Evolutionary conservation across 495 filamentous ascomycete genomes (phyloP).

Genomic region (Penicillium taxi): DNA sequence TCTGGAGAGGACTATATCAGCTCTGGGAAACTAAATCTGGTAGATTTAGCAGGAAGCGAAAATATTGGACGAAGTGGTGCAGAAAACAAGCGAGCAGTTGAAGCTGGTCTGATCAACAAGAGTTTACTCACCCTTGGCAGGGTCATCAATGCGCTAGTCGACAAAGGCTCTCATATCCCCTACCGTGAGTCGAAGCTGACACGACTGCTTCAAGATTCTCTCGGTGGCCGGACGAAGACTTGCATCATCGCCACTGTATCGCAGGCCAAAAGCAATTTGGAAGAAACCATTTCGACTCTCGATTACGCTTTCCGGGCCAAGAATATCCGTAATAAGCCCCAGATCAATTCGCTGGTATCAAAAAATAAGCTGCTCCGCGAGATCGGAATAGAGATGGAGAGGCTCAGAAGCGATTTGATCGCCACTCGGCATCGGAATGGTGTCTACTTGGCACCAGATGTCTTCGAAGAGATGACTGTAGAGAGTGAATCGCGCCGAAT

Average conservation of each 20-base stretch:
- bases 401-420: slow-evolving; percentile 85
- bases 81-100: slow-evolving; percentile 92
- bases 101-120: slow-evolving; percentile 97
- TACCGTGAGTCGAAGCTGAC: slow-evolving; percentile 97
- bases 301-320: slow-evolving; percentile 97
- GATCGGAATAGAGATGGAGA: slow-evolving; percentile 89
- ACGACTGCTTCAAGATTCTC: slow-evolving; percentile 86
- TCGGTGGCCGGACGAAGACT: slow-evolving; percentile 91
- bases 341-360: slow-evolving; percentile 81
- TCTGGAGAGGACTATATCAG: slow-evolving; percentile 87
- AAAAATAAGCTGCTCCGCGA: slow-evolving; percentile 88
- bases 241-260: slow-evolving; percentile 98
- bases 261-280: slow-evolving; percentile 85
- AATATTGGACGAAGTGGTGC: slow-evolving; percentile 95
- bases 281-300: slow-evolving; percentile 94
- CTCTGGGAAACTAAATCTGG: slow-evolving; percentile 88
- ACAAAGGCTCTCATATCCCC: slow-evolving; percentile 83
- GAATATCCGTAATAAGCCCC: slow-evolving; percentile 96
- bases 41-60: slow-evolving; percentile 93
- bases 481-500: slow-evolving; percentile 91
- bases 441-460: slow-evolving; percentile 80
- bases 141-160: slow-evolving; percentile 96
- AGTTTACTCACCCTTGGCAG: slow-evolving; percentile 87
- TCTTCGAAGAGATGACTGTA: slow-evolving; percentile 76
- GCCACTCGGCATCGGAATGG: slow-evolving; percentile 90